These are phyloP conservation scores for Cyberlindnera euphorbiae DNA, from an alignment of 805 yeast species.

Conservation along the genomic window DNA sequence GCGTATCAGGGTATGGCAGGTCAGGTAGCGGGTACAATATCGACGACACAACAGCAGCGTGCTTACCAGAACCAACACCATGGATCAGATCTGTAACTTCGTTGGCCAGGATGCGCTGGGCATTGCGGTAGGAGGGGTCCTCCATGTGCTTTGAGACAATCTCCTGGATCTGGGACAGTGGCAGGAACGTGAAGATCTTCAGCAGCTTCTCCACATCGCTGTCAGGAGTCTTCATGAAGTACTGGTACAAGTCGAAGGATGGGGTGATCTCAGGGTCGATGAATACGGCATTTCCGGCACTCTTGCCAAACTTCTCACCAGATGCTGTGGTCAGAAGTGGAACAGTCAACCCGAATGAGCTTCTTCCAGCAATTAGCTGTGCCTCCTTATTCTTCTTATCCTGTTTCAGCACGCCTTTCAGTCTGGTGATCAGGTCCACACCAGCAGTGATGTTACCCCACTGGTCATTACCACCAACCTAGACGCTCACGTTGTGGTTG, in stretches of 20 bases:
- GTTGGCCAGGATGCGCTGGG: constrained; percentile 72
- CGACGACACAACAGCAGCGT: constrained; percentile 62
- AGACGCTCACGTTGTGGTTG: constrained; percentile 56
- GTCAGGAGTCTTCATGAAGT: constrained; percentile 75
- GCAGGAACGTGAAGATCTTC: constrained; percentile 75
- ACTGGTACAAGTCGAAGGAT: constrained; percentile 80
- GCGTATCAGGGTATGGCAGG: constrained; percentile 41
- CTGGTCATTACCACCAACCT: constrained; percentile 95
- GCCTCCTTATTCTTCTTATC: constrained; percentile 21
- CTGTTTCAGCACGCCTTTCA: constrained; percentile 28
- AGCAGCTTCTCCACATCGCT: constrained; percentile 65
- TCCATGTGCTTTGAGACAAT: constrained; percentile 48
- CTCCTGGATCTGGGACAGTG: constrained; percentile 50
- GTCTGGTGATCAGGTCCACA: constrained; percentile 72
- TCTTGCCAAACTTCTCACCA: constrained; percentile 94
- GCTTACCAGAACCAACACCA: constrained; percentile 70
- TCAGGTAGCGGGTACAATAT: constrained; percentile 59
- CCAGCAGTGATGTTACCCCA: constrained; percentile 99
- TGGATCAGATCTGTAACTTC: constrained; percentile 87
- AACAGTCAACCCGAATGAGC: constrained; percentile 75
- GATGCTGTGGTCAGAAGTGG: constrained; percentile 83
- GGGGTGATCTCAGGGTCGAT: constrained; percentile 70
- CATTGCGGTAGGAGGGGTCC: constrained; percentile 62
- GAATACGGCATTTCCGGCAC: constrained; percentile 95
- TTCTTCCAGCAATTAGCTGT: constrained; percentile 15